A percentile compares a stretch with the other conserved stretches of the same genome.
These are phyloP conservation scores for Leptographium flavum DNA, from an alignment of 2,329 filamentous ascomycete genomes.

Conservation along the genomic window DNA sequence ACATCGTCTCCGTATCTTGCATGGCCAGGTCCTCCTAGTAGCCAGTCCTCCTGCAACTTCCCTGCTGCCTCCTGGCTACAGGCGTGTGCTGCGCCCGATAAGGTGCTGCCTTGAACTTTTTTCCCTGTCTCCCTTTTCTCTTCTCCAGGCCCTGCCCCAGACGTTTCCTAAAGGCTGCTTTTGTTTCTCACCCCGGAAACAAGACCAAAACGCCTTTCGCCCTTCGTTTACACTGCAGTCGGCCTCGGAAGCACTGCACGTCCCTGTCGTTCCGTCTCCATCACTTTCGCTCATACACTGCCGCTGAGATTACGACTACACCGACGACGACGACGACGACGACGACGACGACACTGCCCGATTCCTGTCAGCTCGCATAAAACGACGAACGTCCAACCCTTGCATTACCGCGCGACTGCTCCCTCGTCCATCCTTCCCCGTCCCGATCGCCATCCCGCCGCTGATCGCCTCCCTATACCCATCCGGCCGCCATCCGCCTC, in stretches of 20 bases:
- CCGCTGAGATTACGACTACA: background rate
- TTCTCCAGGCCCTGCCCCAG: background rate
- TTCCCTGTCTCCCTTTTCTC: background rate
- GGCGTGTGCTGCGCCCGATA: background rate
- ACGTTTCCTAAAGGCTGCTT: background rate
- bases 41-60: background rate
- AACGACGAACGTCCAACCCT: too few relatives aligned
- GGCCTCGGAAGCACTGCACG: background rate
- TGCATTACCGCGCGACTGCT: too few relatives aligned
- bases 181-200: background rate
- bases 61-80: background rate
- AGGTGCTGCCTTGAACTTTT: conserved; percentile 1
- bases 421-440: background rate
- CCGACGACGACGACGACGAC: too few relatives aligned
- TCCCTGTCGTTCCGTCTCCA: background rate
- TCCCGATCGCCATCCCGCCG: background rate
- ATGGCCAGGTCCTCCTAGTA: too few relatives aligned
- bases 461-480: background rate
- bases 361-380: too few relatives aligned
- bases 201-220: background rate
- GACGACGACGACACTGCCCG: too few relatives aligned
- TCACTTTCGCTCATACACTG: background rate
- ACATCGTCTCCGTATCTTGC: too few relatives aligned
- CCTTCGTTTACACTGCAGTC: conserved; percentile 1
- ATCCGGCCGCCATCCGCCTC: background rate